These are phyloP conservation scores for Scleroderma citrinum DNA, from an alignment of 768 basidiomycete genomes.

Conservation along the genomic window DNA sequence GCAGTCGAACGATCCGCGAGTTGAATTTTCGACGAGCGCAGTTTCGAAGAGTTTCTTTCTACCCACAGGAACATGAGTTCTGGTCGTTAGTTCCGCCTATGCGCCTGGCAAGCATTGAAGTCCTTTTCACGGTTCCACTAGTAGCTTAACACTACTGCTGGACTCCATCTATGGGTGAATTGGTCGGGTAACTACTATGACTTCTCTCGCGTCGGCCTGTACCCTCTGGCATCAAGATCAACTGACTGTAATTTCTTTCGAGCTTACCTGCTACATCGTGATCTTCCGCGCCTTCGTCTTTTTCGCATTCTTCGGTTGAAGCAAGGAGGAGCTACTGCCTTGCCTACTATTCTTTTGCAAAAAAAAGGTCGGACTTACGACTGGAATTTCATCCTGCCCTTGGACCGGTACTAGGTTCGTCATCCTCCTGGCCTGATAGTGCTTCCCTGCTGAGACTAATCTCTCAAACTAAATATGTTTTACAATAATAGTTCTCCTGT, in stretches of 20 bases:
- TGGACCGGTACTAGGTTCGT: constrained; percentile 25
- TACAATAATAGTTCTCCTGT: constrained; percentile 32
- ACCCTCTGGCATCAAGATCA: constrained; percentile 35
- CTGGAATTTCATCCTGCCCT: constrained; percentile 20
- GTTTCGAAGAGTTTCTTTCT: constrained; percentile 31
- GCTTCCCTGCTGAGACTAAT: constrained; percentile 1
- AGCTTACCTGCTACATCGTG: constrained; percentile 41
- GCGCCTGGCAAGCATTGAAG: constrained; percentile 41
- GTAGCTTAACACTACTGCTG: constrained; percentile 24
- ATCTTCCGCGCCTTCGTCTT: constrained; percentile 51
- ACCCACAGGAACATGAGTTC: constrained; percentile 37
- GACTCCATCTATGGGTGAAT: constrained; percentile 34
- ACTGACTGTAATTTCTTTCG: constrained; percentile 20
- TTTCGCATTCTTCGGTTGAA: constrained; percentile 66
- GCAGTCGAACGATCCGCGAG: constrained; percentile 27
- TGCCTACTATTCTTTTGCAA: constrained; percentile 37
- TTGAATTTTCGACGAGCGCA: constrained; percentile 25
- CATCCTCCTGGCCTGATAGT: neutral
- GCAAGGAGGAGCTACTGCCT: constrained; percentile 51
- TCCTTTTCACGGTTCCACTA: constrained; percentile 33
- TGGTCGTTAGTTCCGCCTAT: constrained; percentile 58
- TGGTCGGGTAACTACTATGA: constrained; percentile 45
- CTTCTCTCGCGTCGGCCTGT: constrained; percentile 28
- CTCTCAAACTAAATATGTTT: constrained; percentile 16
- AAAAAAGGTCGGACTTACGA: constrained; percentile 25